Conservation (phyloP, 306 rosid species). For the Glycyrrhiza uralensis region DNA sequence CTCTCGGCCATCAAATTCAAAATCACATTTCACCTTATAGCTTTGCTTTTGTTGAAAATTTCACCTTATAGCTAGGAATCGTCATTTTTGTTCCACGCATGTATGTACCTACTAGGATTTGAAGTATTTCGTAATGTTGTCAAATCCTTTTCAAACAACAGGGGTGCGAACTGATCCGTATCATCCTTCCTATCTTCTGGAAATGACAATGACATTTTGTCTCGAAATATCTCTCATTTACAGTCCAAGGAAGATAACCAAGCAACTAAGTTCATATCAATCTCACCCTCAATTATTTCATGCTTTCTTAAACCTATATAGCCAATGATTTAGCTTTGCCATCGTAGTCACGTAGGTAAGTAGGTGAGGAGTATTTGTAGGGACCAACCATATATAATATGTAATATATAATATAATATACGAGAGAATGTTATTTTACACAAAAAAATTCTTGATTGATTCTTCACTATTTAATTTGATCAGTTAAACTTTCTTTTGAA, state of each 20-base stretch:
- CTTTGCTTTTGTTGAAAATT: no score
- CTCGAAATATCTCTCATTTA: conserved; percentile 25
- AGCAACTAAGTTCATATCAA: conserved; percentile 2
- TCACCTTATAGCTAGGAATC: no score
- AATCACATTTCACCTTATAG: no score
- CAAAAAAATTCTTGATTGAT: no score
- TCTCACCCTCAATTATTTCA: conserved; percentile 22
- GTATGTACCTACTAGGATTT: conserved; percentile 15
- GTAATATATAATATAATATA: no score
- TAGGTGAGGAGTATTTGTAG: background rate
- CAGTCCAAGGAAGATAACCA: conserved; percentile 28
- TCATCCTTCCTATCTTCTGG: background rate
- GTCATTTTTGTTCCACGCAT: no score
- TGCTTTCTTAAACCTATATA: background rate
- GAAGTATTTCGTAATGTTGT: conserved; percentile 11
- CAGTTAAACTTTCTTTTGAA: no score
- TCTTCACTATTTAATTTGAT: no score
- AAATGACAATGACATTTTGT: conserved; percentile 31
- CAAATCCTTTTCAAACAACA: conserved; percentile 14
- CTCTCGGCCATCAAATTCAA: no score
- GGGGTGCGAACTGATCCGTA: background rate
- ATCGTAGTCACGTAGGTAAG: background rate
- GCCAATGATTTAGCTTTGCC: background rate
- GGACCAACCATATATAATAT: background rate
- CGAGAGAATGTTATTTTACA: no score